A percentile compares a stretch with the other conserved stretches of the same genome.
Conservation (phyloP, 2,329 filamentous ascomycete genomes). For the Trichocomaceae sp. region DNA sequence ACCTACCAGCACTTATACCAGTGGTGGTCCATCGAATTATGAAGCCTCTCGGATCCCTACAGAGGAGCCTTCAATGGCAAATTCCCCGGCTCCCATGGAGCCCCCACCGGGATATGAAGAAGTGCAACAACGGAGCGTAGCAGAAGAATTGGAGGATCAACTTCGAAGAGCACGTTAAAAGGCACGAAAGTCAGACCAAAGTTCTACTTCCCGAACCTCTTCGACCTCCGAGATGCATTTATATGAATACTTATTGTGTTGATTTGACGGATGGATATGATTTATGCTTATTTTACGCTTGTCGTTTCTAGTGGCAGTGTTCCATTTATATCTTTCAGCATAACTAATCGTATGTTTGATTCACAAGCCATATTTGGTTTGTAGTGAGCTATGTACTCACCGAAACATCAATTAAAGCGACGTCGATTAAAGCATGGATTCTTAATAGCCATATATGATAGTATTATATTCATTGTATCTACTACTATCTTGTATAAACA, state of each 20-base stretch:
- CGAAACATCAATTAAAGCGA: background rate
- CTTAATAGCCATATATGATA: background rate
- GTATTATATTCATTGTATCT: background rate
- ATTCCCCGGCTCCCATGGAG: constrained; percentile 49
- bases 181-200: no score
- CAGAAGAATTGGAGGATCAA: constrained; percentile 63
- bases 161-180: constrained; percentile 23
- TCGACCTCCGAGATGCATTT: background rate
- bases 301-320: background rate
- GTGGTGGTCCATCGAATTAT: background rate
- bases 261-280: background rate
- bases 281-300: background rate
- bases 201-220: background rate
- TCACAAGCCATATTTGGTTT: background rate
- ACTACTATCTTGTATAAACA: background rate
- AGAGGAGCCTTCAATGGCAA: background rate
- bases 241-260: background rate
- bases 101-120: constrained; percentile 90
- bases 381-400: background rate
- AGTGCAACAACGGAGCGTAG: constrained; percentile 73
- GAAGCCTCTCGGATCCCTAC: background rate
- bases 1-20: constrained; percentile 28
- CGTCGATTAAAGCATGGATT: background rate
- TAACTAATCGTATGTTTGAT: background rate
- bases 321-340: background rate